phyloP scores from a whole-genome alignment of 2,329 filamentous ascomycete species.

The Beauveria caledonica region DNA sequence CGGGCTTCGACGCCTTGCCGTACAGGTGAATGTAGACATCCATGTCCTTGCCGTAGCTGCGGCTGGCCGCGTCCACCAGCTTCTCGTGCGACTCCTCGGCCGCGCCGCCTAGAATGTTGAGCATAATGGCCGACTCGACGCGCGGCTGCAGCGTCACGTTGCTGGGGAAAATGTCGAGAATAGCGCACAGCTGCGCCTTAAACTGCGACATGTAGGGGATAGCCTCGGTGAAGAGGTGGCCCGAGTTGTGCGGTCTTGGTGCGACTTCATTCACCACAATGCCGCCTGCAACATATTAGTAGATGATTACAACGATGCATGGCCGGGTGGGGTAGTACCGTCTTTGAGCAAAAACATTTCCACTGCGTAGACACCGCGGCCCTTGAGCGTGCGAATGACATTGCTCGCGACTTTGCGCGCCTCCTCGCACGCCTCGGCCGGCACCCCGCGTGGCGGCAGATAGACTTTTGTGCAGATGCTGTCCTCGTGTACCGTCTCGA shows the following conservation, averaged over 20 bases:
- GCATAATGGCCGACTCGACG: slow-evolving; percentile 62
- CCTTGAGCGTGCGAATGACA: slow-evolving; percentile 72
- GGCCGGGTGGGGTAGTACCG: slow-evolving; percentile 29
- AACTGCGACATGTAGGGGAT: slow-evolving; percentile 83
- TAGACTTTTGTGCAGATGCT: slow-evolving; percentile 92
- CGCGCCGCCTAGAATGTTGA: slow-evolving; percentile 71
- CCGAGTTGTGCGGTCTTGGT: slow-evolving; percentile 77
- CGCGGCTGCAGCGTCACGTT: slow-evolving; percentile 47
- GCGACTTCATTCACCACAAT: slow-evolving; percentile 83
- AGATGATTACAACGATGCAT: background rate
- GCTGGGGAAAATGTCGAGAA: slow-evolving; percentile 58
- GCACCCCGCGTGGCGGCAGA: slow-evolving; percentile 68
- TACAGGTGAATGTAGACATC: slow-evolving; percentile 72
- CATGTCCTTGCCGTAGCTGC: slow-evolving; percentile 34
- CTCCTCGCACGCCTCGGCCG: slow-evolving; percentile 47
- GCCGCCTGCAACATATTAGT: slow-evolving; percentile 29
- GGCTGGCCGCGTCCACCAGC: slow-evolving; percentile 39
- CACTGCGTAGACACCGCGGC: slow-evolving; percentile 89
- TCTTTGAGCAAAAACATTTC: slow-evolving; percentile 86
- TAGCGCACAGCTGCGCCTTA: slow-evolving; percentile 79
- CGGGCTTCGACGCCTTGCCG: slow-evolving; percentile 79
- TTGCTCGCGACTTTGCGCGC: slow-evolving; percentile 72
- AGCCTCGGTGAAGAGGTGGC: slow-evolving; percentile 91
- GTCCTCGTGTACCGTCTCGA: slow-evolving; percentile 93
- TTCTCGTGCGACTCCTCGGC: slow-evolving; percentile 51